Conservation (phyloP, 305 asterid species). For the Galium porrigens region DNA sequence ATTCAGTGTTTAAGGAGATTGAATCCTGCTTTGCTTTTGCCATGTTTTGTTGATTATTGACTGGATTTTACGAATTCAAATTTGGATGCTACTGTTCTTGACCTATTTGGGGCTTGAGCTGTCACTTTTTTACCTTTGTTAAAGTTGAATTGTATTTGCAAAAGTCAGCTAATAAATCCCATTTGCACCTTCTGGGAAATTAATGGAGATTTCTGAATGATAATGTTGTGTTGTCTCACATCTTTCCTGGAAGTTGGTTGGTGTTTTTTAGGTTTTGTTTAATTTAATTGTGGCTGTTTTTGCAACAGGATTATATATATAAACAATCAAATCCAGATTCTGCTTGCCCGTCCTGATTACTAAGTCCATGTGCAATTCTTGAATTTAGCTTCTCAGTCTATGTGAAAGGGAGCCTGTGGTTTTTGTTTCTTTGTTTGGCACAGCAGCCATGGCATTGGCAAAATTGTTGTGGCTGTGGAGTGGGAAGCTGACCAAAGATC, state of each 20-base stretch:
- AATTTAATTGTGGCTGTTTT: background rate
- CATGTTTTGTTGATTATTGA: background rate
- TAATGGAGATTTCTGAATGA: conserved; percentile 3
- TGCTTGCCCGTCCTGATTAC: conserved; percentile 12
- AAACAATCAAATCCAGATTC: conserved; percentile 6
- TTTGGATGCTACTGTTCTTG: conserved; percentile 12
- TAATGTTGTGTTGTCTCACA: background rate
- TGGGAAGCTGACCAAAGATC: conserved; percentile 27
- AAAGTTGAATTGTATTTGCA: conserved; percentile 8
- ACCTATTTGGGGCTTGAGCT: conserved; percentile 7
- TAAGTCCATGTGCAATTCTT: conserved; percentile 1
- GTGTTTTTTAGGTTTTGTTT: conserved; percentile 8
- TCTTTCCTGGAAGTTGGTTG: background rate
- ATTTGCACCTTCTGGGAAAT: conserved; percentile 9
- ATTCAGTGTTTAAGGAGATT: background rate
- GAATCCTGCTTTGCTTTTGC: conserved; percentile 5
- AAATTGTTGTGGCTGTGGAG: conserved; percentile 31
- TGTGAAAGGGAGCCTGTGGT: conserved; percentile 6
- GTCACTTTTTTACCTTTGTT: conserved; percentile 8
- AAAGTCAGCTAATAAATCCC: background rate
- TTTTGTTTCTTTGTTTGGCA: conserved; percentile 11
- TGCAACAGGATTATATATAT: conserved; percentile 8
- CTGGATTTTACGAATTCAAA: conserved; percentile 15
- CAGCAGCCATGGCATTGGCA: conserved; percentile 25
- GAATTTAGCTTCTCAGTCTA: conserved; percentile 3